Percentiles rank a stretch among this genome's conserved stretches.
These are phyloP conservation scores for Fusarium humuli DNA, from an alignment of 2,329 filamentous ascomycete species.

Conservation along the genomic window DNA sequence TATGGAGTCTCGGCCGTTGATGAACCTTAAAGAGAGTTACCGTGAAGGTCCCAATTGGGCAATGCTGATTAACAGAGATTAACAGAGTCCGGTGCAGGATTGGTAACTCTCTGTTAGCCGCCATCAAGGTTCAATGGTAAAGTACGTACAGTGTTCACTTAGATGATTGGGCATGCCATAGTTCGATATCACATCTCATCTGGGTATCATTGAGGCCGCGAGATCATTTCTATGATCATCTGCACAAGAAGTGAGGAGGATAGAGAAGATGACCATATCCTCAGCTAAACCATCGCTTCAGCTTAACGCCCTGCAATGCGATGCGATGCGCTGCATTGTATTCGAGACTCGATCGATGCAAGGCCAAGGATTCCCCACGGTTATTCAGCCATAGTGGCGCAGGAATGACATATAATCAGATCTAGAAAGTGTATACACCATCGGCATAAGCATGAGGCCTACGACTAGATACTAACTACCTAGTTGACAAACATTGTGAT, in stretches of 20 bases:
- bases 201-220: neutral
- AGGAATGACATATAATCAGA: neutral
- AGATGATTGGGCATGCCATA: neutral
- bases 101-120: neutral
- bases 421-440: conserved; percentile 9
- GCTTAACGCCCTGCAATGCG: conserved; percentile 12
- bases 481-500: neutral
- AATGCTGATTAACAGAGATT: neutral
- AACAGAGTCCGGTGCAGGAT: neutral
- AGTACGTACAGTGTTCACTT: neutral
- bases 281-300: conserved; percentile 2
- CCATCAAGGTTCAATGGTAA: neutral
- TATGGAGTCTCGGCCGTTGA: neutral
- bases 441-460: conserved; percentile 27
- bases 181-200: neutral
- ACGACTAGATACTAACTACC: conserved; percentile 4
- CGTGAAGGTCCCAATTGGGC: neutral
- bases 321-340: conserved; percentile 17
- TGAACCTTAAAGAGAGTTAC: neutral
- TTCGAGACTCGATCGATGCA: conserved; percentile 11
- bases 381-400: conserved; percentile 16
- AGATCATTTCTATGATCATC: neutral
- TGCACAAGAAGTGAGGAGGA: neutral
- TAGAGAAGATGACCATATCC: neutral
- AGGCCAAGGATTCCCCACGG: conserved; percentile 20